Base-by-base conservation (phyloP, 2,329 filamentous ascomycete species). In the Reticulascus tulasneorum region DNA sequence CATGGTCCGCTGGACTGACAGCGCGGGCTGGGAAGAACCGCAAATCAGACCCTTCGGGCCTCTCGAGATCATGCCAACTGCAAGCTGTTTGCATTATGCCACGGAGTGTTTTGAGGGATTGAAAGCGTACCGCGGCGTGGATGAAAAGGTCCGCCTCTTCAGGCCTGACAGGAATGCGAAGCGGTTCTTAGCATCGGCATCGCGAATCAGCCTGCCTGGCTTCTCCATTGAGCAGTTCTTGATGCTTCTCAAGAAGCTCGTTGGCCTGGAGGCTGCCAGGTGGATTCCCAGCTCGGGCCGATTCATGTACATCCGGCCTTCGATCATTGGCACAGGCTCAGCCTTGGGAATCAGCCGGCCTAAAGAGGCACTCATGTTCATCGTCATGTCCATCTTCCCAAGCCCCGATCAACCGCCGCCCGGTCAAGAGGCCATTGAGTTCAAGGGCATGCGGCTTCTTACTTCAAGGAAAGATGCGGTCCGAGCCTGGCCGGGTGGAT, bases 101-200 rank as follows among this genome's bases (percentile, higher is more conserved):
- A 87, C 83, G 17, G 79, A 86, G 52, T 87, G 83, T 53, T 88
- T 88, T 59, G 84, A 88, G 60, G 84, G 84, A 6, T 46, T 63
- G 35, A 88, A 87, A 58, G 73, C 79, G n/a, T 87, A 87, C 65
- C 74, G 84, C 33, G 84, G 84, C 22, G 71, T 70, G 42, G 79
- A 85, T 52, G 73, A 74, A 47, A 75, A 73, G 49, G 64, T 84
- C 27, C 76, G 81, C 21, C 62, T 85, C 16, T 86, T 86, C 67
- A 73, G 81, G n/a, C 77, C 79, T 0, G 59, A 75, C 28, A 67
- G 72, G 45, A 85, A 86, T 57, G 71, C 71, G 47, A 64, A 65
- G 48, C 76, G 82, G 40, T 75, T 68, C 54, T 45, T 60, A 29
- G 59, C 59, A 31, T 71, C 67, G 6, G 58, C 64, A 17, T 58